Conservation (phyloP, 306 rosid species). For the Pyrus bretschneideri region DNA sequence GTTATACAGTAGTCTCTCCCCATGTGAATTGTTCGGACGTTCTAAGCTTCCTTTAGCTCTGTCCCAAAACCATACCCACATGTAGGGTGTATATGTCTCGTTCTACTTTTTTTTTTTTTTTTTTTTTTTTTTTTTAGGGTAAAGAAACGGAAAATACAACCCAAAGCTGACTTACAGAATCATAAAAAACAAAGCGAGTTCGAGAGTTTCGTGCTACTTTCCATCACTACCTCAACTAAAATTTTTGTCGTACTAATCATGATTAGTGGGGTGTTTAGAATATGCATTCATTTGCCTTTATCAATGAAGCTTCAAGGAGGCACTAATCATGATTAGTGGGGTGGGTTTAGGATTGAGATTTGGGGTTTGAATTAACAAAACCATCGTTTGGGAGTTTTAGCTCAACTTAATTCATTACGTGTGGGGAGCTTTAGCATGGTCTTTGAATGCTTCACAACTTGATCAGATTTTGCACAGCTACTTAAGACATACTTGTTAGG, state of each 20-base stretch:
- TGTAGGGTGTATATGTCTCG: conserved; percentile 53
- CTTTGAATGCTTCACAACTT: neutral
- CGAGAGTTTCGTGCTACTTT: conserved; percentile 34
- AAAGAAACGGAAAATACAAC: too few species aligned
- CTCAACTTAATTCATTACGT: neutral
- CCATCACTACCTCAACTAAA: conserved; percentile 28
- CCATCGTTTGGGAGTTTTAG: neutral
- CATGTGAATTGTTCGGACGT: conserved; percentile 63
- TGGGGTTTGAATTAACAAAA: neutral
- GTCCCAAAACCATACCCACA: conserved; percentile 54
- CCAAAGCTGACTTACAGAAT: too few species aligned
- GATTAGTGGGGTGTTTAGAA: conserved; percentile 15
- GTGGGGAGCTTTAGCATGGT: neutral
- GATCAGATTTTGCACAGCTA: neutral
- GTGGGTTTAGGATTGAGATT: neutral
- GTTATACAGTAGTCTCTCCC: neutral
- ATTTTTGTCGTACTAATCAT: conserved; percentile 32
- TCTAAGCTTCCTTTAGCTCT: conserved; percentile 55
- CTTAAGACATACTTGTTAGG: too few species aligned
- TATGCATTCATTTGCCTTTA: neutral
- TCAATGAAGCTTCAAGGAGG: neutral
- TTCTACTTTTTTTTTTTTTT: conserved; percentile 22
- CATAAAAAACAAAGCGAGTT: too few species aligned
- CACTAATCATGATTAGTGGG: neutral
- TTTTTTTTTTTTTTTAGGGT: too few species aligned